Base-by-base conservation (phyloP, 345 rosid genomes). In the Psidium guajava region DNA sequence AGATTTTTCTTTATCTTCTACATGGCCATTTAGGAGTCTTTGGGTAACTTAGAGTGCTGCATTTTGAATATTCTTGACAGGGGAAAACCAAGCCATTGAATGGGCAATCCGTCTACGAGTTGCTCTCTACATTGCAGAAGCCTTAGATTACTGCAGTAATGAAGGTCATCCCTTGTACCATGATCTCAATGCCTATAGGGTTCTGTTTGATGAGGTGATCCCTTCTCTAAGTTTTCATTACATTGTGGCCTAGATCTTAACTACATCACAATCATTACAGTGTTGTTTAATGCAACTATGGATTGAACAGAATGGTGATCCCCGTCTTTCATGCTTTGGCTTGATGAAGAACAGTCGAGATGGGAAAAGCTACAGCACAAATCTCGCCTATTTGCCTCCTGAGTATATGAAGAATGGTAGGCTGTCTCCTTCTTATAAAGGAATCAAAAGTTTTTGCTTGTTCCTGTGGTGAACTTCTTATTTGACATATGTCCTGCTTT, bases 31-130 rank as follows among this genome's bases (percentile, higher is more conserved):
- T 81, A 54, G 55, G 86, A 83, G 83, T 87, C 52, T 82, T 49
- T 83, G 82, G 25, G 25, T 50, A 51, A 40, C 54, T 53, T 11
- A 53, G 44, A n/a, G 83, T 53, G 8, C 42, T 54, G 24, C 24
- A 53, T 50, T 27, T 82, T 32, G 57, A 47, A 82, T 82, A 73
- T 87, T 49, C 83, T 86, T 85, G 22, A 69, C 95, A 98, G 99
- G 94, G 95, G 99, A 98, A 88, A 98, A 89, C 88, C 99, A 96
- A 92, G 96, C 99, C 27, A 93, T 96, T 22, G 97, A 92, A 85
- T 96, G 99, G 99, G 95, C 98, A 21, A 93, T 98, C 98, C 96
- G 98, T 85, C 90, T 98, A 85, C 91, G 98, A 91, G 99, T 96
- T 83, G 98, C 98, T 84, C 91, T 87, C 85, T 93, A 90, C 91